These are phyloP conservation scores for Aegilops umbellulata DNA, from an alignment of 176 grass and related monocot species.

Conservation along the genomic window DNA sequence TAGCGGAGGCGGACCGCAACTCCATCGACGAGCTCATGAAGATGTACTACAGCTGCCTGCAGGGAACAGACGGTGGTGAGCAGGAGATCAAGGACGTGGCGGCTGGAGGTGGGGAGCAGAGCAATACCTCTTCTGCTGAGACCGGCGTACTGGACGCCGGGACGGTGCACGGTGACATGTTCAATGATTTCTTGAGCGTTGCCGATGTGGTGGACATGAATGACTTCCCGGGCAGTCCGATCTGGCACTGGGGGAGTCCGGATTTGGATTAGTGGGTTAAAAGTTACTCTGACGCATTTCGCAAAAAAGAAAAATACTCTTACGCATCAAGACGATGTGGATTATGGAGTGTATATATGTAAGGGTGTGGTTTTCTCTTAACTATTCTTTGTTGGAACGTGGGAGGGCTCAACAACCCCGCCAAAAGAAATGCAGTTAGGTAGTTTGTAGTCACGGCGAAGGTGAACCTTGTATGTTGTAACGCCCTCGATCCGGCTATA, in stretches of 20 bases:
- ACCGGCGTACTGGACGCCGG: neutral
- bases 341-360: neutral
- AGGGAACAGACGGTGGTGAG: constrained; percentile 16
- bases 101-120: neutral
- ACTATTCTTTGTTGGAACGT: too few relatives aligned
- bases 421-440: too few relatives aligned
- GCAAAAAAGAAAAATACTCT: too few relatives aligned
- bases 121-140: neutral
- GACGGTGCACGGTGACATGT: neutral
- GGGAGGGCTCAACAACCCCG: too few relatives aligned
- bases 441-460: too few relatives aligned
- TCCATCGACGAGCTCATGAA: constrained; percentile 50
- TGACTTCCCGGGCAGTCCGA: constrained; percentile 30
- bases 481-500: too few relatives aligned
- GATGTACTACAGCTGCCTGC: constrained; percentile 40
- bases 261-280: neutral
- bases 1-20: constrained; percentile 27
- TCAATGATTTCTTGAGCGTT: neutral
- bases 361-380: neutral
- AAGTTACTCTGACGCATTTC: neutral
- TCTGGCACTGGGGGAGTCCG: constrained; percentile 24
- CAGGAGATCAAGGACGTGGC: neutral
- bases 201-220: constrained; percentile 24
- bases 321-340: neutral
- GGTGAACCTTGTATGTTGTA: too few relatives aligned